Percentiles rank a stretch among this genome's conserved stretches.
These are phyloP conservation scores for Nephromyces sp. DNA, from an alignment of 169 alveolate genomes.

Conservation along the genomic window DNA sequence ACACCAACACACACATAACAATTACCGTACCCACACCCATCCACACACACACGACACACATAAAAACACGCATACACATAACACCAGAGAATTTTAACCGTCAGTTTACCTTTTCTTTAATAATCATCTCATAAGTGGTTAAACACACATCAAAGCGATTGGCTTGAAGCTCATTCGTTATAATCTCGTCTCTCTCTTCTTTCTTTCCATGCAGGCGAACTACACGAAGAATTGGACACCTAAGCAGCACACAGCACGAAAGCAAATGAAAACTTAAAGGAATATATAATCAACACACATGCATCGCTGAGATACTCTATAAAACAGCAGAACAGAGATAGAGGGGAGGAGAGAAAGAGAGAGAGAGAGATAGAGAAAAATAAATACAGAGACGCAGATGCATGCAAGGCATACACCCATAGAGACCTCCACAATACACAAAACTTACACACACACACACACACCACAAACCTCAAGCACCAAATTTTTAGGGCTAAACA, in stretches of 20 bases:
- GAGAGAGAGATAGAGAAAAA: background rate
- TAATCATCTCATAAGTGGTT: constrained; percentile 24
- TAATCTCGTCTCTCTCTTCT: constrained; percentile 8
- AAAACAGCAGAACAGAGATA: background rate
- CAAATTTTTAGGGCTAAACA: too few species aligned
- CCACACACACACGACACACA: constrained; percentile 7
- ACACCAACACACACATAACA: background rate
- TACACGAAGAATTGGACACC: constrained; percentile 18
- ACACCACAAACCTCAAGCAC: background rate
- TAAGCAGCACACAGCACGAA: background rate
- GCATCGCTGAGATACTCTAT: background rate
- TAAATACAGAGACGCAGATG: background rate
- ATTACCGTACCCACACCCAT: background rate
- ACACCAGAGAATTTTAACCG: background rate
- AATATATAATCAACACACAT: background rate
- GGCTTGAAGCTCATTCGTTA: background rate
- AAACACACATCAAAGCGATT: constrained; percentile 11
- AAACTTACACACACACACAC: background rate
- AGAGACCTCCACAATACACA: background rate
- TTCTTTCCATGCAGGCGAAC: constrained; percentile 23
- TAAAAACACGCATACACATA: background rate
- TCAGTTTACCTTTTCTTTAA: constrained; percentile 8
- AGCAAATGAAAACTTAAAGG: background rate
- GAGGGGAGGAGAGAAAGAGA: background rate
- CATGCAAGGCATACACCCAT: background rate